Base-by-base conservation (phyloP, 2,329 filamentous ascomycete species). In the Rutstroemia sp. region DNA sequence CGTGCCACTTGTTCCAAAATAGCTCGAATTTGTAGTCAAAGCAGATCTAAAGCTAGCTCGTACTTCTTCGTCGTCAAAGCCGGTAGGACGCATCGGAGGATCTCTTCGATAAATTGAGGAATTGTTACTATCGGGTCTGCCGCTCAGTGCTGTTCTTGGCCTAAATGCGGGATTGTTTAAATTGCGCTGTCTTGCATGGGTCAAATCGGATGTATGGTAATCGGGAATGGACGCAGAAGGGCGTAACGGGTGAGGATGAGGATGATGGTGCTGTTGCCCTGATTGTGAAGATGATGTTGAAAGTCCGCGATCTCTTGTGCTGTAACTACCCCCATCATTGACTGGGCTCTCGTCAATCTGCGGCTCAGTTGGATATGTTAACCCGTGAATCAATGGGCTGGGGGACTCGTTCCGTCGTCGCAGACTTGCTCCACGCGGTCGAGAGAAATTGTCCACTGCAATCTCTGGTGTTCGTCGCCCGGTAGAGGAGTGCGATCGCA, bases 1-100 rank as follows among this genome's bases (percentile, higher is more conserved):
- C 1, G 89, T 95, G 9, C 80, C 79, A 60, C 79, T 81, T 6
- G 89, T 94, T n/a, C 78, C 67, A 46, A 69, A 47, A 41, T 63
- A 69, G 65, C 81, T 84, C 16, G 82, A 85, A 54, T 76, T 76
- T 3, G 75, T 81, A 3, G 83, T 86, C 68, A 82, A 72, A 25
- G 76, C 78, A 3, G 83, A 86, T 54, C 81, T 77, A 61, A 81
- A 77, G 60, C 82, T 86, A 14, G 79, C 76, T 23, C 83, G 75
- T 23, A 78, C 69, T 58, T 78, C 75, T 27, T 70, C 68, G 21
- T 53, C 57, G 14, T 70, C 66, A 21, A 62, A 60, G 4, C 60
- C 61, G 14, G 59, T 54, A 25, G 67, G 60, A 23, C 61, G 59
- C 38, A 59, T 38, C 19, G 63, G 56, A 23, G 60, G 66, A n/a